phyloP scores from a whole-genome alignment of 257 asterid genomes.

The Solanum ossicruentum region DNA sequence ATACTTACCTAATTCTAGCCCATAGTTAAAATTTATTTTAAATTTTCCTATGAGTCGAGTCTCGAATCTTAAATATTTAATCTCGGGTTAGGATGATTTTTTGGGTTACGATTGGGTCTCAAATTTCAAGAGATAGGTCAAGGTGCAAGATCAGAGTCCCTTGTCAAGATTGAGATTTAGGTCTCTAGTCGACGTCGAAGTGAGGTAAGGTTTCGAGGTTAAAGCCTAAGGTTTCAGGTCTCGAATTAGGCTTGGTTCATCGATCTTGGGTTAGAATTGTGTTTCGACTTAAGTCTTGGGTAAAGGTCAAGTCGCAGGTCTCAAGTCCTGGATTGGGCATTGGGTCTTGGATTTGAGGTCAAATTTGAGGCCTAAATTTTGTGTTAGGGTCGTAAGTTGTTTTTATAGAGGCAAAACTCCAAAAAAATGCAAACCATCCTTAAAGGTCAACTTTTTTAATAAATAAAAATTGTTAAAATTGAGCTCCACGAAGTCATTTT shows the following conservation, averaged over 20 bases:
- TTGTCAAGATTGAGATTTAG: background rate
- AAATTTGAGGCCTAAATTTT: background rate
- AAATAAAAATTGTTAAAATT: too few species aligned
- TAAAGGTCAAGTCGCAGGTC: background rate
- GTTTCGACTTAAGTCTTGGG: too few species aligned
- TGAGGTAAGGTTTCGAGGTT: too few species aligned
- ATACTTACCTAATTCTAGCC: background rate
- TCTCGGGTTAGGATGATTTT: background rate
- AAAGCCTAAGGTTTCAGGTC: too few species aligned
- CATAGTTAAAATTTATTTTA: too few species aligned
- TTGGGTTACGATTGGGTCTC: too few species aligned
- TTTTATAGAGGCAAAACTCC: too few species aligned
- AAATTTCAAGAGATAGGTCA: background rate
- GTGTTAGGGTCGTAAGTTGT: background rate
- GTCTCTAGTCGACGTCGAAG: too few species aligned
- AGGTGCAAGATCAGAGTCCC: background rate
- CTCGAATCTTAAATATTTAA: too few species aligned
- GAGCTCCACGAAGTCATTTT: too few species aligned
- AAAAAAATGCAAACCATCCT: background rate
- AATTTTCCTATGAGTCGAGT: background rate
- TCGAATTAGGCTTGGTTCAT: background rate
- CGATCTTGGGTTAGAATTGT: background rate
- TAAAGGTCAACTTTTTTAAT: too few species aligned
- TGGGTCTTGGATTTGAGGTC: background rate
- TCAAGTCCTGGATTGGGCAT: background rate